Base-by-base conservation (phyloP, 768 basidiomycete genomes). In the Boletellus ananiceps region DNA sequence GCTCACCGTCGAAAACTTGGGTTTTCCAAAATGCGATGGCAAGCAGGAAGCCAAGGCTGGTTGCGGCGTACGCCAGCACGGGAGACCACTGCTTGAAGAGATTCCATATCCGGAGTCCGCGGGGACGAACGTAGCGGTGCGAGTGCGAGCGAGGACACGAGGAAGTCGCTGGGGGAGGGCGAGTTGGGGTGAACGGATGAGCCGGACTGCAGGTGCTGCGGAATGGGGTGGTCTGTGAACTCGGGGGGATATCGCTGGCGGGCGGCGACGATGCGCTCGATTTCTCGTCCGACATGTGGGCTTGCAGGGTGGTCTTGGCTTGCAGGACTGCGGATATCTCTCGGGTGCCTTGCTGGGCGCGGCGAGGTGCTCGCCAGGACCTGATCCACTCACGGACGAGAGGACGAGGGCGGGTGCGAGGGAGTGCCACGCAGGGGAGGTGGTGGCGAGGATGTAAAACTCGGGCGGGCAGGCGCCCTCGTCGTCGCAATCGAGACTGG, bases 1-100 rank as follows among this genome's bases (percentile, higher is more conserved):
- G 74, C 87, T 64, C 60, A 92, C 93, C 81, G 58, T 78, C 68
- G 68, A 96, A 94, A 36, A 95, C 76, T 62, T 95, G 81, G 18
- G 78, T 77, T 67, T 83, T 84, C 79, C 86, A 94, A 56, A 91
- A 81, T 31, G 83, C 85, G 61, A 93, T 82, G n/a, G 86, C 88
- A 40, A 85, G 67, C 32, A 93, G 61, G 58, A 95, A 91, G 12
- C 77, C 82, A 32, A 93, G 72, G 54, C 77, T 91, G 31, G 89
- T 92, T 7, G 84, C 71, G 15, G 76, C 80, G 71, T 93, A 96
- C 44, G 83, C 64, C 50, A 90, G 76, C 49, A 93, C 69, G 33
- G 91, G 91, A 23, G 84, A 67, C 86, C 87, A 93, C 44, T 87
- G 81, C 55, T 77, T 79, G 54, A 88, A 56, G n/a, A 79, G 68